These are phyloP conservation scores for Solanum pinnatisectum DNA, from an alignment of 257 asterid genomes.

Conservation along the genomic window DNA sequence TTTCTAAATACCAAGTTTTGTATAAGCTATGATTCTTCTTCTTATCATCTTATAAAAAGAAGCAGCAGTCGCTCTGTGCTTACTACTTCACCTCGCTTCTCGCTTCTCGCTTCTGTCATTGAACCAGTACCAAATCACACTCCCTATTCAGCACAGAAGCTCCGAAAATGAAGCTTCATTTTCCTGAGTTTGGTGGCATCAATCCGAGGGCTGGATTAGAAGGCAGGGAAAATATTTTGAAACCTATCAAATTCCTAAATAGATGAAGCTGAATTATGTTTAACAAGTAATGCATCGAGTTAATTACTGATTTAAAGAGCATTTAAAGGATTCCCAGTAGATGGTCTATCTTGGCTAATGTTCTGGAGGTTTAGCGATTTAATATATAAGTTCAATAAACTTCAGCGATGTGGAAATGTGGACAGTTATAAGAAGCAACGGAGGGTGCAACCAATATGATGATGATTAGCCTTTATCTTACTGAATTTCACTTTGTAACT, in stretches of 20 bases:
- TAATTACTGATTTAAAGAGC: not conserved
- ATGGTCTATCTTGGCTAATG: not conserved
- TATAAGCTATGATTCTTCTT: not conserved
- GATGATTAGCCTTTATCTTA: not conserved
- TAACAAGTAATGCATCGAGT: not conserved
- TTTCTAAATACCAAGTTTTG: not conserved
- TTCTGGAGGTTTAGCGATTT: not conserved
- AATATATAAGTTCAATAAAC: not conserved
- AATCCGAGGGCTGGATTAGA: not conserved
- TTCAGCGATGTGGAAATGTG: not conserved
- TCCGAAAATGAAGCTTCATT: not conserved
- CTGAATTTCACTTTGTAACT: not conserved
- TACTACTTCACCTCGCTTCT: not conserved
- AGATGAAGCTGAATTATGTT: not conserved
- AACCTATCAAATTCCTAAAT: not conserved
- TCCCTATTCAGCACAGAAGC: not conserved
- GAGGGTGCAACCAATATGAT: not conserved
- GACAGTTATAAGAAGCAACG: not conserved
- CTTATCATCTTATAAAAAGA: not conserved
- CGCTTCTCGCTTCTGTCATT: not conserved
- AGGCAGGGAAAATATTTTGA: not conserved
- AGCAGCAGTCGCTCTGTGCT: not conserved
- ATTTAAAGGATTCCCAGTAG: not conserved
- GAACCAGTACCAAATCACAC: not conserved
- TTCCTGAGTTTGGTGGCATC: not conserved